A percentile compares a stretch with the other conserved stretches of the same genome.
phyloP scores from a whole-genome alignment of 2,329 filamentous ascomycete genomes.

The Verticillium tricorpus region DNA sequence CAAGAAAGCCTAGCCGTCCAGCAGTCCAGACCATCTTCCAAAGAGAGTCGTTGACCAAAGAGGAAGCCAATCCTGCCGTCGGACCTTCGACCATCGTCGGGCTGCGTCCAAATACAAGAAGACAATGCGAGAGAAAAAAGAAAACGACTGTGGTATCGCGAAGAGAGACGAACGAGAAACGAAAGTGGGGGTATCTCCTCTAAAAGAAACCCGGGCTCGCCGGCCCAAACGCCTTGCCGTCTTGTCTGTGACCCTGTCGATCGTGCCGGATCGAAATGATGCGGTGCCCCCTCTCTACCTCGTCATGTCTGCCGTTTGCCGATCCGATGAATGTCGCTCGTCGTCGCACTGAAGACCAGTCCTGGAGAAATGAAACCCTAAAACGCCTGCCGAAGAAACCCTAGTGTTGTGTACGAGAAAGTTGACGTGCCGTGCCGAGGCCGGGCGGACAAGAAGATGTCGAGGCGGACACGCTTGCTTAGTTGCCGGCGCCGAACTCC shows the following conservation, averaged over 20 bases:
- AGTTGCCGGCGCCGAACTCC: conserved; percentile 8
- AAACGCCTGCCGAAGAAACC: conserved; percentile 1
- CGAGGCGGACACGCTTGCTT: neutral
- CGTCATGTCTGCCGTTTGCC: neutral
- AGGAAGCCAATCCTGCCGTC: neutral
- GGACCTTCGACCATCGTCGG: neutral
- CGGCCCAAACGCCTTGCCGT: neutral
- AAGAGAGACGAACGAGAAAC: neutral
- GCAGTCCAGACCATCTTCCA: neutral
- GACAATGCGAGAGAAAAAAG: conserved; percentile 10
- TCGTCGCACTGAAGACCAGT: neutral
- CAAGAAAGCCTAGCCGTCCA: neutral
- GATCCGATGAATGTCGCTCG: neutral
- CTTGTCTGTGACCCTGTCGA: neutral
- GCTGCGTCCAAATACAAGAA: conserved; percentile 9
- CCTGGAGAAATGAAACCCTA: neutral
- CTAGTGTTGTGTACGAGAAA: neutral
- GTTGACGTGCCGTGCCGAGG: neutral
- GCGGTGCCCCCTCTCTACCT: neutral
- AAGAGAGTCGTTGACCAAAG: neutral
- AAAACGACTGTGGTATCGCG: neutral
- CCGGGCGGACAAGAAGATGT: neutral
- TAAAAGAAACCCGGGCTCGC: neutral
- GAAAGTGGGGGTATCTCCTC: neutral
- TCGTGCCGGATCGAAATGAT: neutral